Evolutionary conservation across 495 filamentous ascomycete species (phyloP).

Genomic region (Neurospora sp.): DNA sequence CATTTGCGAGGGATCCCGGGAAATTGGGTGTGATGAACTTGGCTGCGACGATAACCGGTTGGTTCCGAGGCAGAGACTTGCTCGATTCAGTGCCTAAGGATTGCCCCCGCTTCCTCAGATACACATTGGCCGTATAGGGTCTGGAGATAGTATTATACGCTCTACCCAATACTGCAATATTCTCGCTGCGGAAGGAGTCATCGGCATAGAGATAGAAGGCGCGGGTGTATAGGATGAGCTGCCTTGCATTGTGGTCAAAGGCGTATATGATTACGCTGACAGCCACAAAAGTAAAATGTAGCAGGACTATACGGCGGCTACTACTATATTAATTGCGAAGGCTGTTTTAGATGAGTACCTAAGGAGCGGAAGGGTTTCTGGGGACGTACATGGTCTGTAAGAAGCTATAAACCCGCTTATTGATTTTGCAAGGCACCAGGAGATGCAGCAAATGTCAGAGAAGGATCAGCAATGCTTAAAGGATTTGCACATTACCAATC

Average conservation of each 20-base stretch:
- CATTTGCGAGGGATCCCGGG: conserved; percentile 1
- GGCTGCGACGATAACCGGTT: conserved; percentile 9
- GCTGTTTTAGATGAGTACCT: conserved; percentile 5
- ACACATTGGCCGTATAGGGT: conserved; percentile 16
- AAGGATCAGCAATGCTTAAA: too few relatives aligned
- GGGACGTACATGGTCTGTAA: too few relatives aligned
- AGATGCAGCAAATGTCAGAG: too few relatives aligned
- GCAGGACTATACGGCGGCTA: conserved; percentile 30
- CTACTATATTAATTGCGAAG: conserved; percentile 20
- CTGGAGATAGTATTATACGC: conserved; percentile 21
- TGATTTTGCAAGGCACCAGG: too few relatives aligned
- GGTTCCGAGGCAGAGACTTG: conserved; percentile 1
- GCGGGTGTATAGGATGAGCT: conserved; percentile 30
- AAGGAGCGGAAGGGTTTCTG: neutral
- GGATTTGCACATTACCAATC: too few relatives aligned
- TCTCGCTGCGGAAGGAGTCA: conserved; percentile 12
- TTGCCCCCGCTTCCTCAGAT: conserved; percentile 7
- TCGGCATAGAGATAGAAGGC: conserved; percentile 35
- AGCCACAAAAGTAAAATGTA: conserved; percentile 34
- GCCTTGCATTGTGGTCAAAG: conserved; percentile 29
- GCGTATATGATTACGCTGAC: conserved; percentile 34
- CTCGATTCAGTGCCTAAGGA: neutral
- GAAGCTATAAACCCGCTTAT: too few relatives aligned
- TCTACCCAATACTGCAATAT: conserved; percentile 16
- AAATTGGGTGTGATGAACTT: conserved; percentile 3